Base-by-base conservation (phyloP, 495 filamentous ascomycete genomes). In the Hypoxylon intermedium region DNA sequence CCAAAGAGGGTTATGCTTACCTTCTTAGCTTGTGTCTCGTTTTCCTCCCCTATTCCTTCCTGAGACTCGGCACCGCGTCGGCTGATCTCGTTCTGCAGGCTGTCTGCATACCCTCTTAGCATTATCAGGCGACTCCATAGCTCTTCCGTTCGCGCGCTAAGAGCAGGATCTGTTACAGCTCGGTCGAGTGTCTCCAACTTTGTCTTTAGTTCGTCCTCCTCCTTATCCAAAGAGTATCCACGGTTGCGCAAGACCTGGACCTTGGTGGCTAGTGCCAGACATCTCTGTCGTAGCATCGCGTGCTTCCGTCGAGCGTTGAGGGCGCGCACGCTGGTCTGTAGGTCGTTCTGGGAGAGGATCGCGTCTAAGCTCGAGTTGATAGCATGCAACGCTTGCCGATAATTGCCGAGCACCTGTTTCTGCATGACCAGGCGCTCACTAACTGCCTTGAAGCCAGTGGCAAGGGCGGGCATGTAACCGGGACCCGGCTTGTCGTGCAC, bases 91-190 rank as follows among this genome's bases (percentile, higher is more conserved):
- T 81, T 81, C 73, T 91, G 88, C 60, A 99, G 75, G 40, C 84
- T 83, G 67, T 87, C 85, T 28, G 89, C 89, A 60, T 91, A 84
- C 58, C 93, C 91, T 62, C 90, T 79, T 30, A 97, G 84, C 20
- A 87, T 87, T 50, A 96, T 84, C 83, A 99, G 88, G 26, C 95
- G 80, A 30, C 94, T 95, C 94, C 94, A 99, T 44, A 99, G 89
- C 77, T 99, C 94, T 74, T 99, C 94, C 47, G 86, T 86, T 51
- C 92, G 78, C 3, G 92, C 93, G 45, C 81, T 87, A 40, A 97
- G 78, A 13, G 86, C 87, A 1, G 95, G 93, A 75, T 99, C 95
- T 50, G 88, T 87, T 12, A 93, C 83, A 13, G 74, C 75, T 61
- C 83, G 85, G 68, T 96, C 91, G 60, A 99, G 80, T 42, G 79